Evolutionary conservation across 148 eudicot species (phyloP).

Genomic region (Nepenthes mirabilis): DNA sequence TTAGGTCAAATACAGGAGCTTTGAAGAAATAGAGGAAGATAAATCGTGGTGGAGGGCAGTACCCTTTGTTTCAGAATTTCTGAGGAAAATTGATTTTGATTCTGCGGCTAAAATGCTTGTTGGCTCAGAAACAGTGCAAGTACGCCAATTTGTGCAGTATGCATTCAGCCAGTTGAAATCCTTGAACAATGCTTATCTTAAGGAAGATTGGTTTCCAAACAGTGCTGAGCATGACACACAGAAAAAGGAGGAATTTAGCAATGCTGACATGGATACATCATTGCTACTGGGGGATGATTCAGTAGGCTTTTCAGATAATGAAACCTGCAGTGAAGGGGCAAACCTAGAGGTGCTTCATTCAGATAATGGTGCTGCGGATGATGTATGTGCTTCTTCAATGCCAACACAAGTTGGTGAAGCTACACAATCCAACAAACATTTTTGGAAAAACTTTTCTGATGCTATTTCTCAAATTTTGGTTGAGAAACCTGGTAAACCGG

Average conservation of each 20-base stretch:
- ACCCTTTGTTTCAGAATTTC: conserved; percentile 76
- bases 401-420: conserved; percentile 13
- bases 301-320: conserved; percentile 23
- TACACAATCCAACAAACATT: conserved; percentile 42
- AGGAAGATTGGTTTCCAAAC: conserved; percentile 28
- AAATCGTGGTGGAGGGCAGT: conserved; percentile 81
- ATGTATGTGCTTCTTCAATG: conserved; percentile 1
- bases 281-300: conserved; percentile 8
- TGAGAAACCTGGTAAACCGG: conserved; percentile 63
- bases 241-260: conserved; percentile 11
- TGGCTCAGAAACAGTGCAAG: conserved; percentile 85
- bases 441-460: conserved; percentile 72
- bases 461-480: conserved; percentile 57
- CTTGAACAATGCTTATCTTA: conserved; percentile 59
- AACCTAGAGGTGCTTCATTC: conserved; percentile 2
- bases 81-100: conserved; percentile 51
- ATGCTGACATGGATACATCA: conserved; percentile 19
- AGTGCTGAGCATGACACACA: conserved; percentile 11
- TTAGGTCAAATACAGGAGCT: conserved; percentile 73
- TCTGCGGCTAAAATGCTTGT: conserved; percentile 59
- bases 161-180: conserved; percentile 76
- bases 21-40: conserved; percentile 73
- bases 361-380: conserved; percentile 2
- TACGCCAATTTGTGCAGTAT: conserved; percentile 81
- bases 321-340: conserved; percentile 8